These are phyloP conservation scores for Colletotrichum euphorbiae DNA, from an alignment of 2,329 filamentous ascomycete species.

Conservation along the genomic window DNA sequence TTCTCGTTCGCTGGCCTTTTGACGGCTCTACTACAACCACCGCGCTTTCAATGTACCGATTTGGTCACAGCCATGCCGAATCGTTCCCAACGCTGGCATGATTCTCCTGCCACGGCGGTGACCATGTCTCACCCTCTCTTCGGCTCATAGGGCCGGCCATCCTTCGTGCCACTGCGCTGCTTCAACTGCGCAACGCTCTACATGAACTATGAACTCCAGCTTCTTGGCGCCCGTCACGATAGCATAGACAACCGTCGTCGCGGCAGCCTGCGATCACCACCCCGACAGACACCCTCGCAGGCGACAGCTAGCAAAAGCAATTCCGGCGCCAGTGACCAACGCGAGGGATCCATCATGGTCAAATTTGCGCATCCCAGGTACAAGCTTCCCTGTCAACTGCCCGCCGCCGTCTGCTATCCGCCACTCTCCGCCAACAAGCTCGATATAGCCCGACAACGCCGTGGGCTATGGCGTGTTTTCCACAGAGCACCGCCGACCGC, in stretches of 20 bases:
- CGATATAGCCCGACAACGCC: neutral
- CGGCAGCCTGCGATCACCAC: neutral
- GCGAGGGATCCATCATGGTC: neutral
- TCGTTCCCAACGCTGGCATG: neutral
- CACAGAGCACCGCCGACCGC: neutral
- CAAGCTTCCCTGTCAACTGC: neutral
- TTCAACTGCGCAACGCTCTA: neutral
- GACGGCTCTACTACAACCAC: conserved; percentile 8
- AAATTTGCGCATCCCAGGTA: conserved; percentile 3
- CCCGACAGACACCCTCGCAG: neutral
- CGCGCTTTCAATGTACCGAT: neutral
- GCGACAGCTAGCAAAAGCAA: conserved; percentile 13
- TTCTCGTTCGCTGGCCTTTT: conserved; percentile 2
- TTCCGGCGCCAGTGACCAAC: neutral
- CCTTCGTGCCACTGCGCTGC: neutral
- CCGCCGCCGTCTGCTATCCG: neutral
- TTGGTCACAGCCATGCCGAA: neutral
- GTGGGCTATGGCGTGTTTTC: conserved; percentile 10
- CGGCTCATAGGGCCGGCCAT: no score
- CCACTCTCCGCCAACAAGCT: neutral
- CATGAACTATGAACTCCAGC: neutral
- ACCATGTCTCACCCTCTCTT: neutral
- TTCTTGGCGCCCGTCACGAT: conserved; percentile 7
- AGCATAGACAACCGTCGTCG: conserved; percentile 13
- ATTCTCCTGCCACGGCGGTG: neutral